phyloP scores from a whole-genome alignment of 2,329 filamentous ascomycete genomes.

The Talaromyces piceae region DNA sequence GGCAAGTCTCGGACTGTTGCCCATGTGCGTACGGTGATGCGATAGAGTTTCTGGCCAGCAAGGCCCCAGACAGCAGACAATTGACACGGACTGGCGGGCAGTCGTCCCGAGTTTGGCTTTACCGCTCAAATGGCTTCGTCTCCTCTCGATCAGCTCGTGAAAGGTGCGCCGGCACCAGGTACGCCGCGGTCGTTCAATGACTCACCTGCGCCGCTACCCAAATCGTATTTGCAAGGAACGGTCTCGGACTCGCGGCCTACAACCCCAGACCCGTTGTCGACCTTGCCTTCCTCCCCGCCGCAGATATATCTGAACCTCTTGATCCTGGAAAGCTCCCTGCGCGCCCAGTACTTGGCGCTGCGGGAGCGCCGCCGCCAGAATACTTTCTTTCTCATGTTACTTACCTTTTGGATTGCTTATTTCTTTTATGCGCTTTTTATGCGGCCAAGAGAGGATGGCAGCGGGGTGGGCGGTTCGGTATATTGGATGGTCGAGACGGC shows the following conservation, averaged over 20 bases:
- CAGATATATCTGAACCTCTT: slow-evolving; percentile 98
- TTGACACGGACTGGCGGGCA: neutral
- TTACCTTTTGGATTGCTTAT: slow-evolving; percentile 71
- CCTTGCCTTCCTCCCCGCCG: slow-evolving; percentile 80
- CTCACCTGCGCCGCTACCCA: slow-evolving; percentile 33
- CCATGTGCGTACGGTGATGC: slow-evolving; percentile 7
- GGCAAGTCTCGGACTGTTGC: too few species aligned
- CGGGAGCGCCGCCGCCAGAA: slow-evolving; percentile 84
- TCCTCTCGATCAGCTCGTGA: slow-evolving; percentile 79
- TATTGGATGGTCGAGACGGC: slow-evolving; percentile 93
- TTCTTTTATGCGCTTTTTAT: slow-evolving; percentile 90
- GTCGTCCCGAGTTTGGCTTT: neutral
- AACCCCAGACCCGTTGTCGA: slow-evolving; percentile 63
- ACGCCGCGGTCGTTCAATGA: slow-evolving; percentile 40
- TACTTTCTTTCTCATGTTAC: slow-evolving; percentile 78
- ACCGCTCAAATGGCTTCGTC: slow-evolving; percentile 50
- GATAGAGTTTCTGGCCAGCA: slow-evolving; percentile 5
- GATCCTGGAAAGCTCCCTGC: slow-evolving; percentile 88
- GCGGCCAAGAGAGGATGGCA: slow-evolving; percentile 90
- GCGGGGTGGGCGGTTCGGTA: slow-evolving; percentile 81
- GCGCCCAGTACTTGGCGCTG: slow-evolving; percentile 85
- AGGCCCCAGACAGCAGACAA: slow-evolving; percentile 4
- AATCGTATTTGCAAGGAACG: slow-evolving; percentile 20
- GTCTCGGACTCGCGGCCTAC: slow-evolving; percentile 39
- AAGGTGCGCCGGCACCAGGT: slow-evolving; percentile 68